Evolutionary conservation across 2,329 filamentous ascomycete genomes (phyloP).

Genomic region (Alternaria consortialis): DNA sequence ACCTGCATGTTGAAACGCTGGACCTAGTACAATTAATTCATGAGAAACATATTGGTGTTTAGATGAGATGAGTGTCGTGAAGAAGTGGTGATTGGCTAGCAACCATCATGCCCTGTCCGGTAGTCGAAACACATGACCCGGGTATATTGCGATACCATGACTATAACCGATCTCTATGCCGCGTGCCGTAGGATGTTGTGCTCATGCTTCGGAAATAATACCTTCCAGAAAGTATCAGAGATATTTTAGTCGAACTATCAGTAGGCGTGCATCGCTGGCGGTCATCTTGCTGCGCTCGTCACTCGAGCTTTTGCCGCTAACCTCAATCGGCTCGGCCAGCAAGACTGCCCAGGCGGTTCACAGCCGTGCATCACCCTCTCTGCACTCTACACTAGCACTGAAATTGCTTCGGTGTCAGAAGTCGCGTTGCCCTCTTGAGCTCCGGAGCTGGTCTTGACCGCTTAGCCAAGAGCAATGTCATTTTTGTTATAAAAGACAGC

Average conservation of each 20-base stretch:
- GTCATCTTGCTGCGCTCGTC: conserved; percentile 41
- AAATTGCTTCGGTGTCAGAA: conserved; percentile 41
- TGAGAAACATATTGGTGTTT: conserved; percentile 20
- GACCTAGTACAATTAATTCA: conserved; percentile 20
- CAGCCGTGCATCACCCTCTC: conserved; percentile 41
- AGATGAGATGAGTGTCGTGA: conserved; percentile 20
- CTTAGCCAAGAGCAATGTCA: conserved; percentile 26
- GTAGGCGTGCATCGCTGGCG: conserved; percentile 40
- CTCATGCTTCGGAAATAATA: conserved; percentile 37
- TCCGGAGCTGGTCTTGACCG: conserved; percentile 36
- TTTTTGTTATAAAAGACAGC: conserved; percentile 25
- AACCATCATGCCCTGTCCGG: conserved; percentile 7
- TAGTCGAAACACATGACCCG: conserved; percentile 30
- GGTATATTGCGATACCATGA: conserved; percentile 37
- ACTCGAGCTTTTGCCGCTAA: conserved; percentile 39
- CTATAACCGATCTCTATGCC: conserved; percentile 43
- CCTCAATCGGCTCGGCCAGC: conserved; percentile 27
- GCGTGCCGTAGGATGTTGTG: conserved; percentile 41
- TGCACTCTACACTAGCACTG: conserved; percentile 37
- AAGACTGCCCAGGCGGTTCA: conserved; percentile 19
- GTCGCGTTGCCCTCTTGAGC: conserved; percentile 42
- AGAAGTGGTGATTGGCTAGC: conserved; percentile 13
- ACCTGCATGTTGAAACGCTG: conserved; percentile 20
- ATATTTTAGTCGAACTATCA: conserved; percentile 41
- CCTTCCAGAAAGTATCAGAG: conserved; percentile 23